phyloP scores from a whole-genome alignment of 805 yeast genomes.

The Kuraishia borneana region DNA sequence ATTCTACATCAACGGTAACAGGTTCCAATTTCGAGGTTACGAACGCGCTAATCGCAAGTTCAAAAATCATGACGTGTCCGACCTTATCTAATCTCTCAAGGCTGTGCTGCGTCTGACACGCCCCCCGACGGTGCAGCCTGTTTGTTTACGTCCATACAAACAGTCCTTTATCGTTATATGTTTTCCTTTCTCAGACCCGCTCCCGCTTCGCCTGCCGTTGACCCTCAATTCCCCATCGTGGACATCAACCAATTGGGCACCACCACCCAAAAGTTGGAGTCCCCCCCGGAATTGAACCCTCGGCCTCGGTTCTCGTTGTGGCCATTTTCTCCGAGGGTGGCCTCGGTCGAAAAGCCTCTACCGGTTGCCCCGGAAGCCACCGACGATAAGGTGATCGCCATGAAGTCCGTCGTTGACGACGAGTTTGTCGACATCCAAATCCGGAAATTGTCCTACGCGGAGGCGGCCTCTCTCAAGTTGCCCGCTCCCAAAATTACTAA shows the following conservation, averaged over 20 bases:
- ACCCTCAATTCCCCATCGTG: neutral
- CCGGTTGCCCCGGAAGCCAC: neutral
- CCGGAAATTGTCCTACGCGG: slow-evolving; percentile 41
- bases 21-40: slow-evolving; percentile 62
- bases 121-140: neutral
- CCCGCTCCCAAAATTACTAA: neutral
- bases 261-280: neutral
- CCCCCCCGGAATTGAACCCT: neutral
- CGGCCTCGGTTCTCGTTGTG: neutral
- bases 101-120: neutral
- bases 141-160: neutral
- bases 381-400: slow-evolving; percentile 13
- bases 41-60: slow-evolving; percentile 82
- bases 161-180: neutral
- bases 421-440: slow-evolving; percentile 35
- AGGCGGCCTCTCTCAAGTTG: slow-evolving; percentile 29
- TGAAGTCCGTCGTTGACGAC: slow-evolving; percentile 20
- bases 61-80: slow-evolving; percentile 58
- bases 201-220: neutral
- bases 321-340: neutral
- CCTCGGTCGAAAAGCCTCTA: neutral
- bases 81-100: slow-evolving; percentile 5
- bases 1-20: slow-evolving; percentile 67
- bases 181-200: neutral
- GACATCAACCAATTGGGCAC: too few species aligned